phyloP scores from a whole-genome alignment of 2,329 filamentous ascomycete species.

The Mollisiaceae sp. region DNA sequence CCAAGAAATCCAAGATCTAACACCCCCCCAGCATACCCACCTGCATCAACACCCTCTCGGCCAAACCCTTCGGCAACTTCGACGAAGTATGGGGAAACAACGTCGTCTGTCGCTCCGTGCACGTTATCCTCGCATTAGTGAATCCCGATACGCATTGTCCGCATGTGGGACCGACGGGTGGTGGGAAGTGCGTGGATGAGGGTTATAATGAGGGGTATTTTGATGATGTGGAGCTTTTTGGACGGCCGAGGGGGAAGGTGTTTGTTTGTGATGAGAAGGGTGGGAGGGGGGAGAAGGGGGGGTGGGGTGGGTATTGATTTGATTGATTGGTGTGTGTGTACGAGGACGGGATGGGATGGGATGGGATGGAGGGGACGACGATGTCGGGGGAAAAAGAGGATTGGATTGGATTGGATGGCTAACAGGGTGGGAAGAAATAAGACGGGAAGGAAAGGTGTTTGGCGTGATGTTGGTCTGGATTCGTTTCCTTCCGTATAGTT shows the following conservation, averaged over 20 bases:
- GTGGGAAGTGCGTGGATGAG: constrained; percentile 27
- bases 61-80: constrained; percentile 47
- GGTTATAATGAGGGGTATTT: constrained; percentile 26
- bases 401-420: too few species aligned
- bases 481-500: neutral
- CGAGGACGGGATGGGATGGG: neutral
- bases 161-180: constrained; percentile 27
- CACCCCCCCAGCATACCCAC: constrained; percentile 36
- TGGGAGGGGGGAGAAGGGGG: constrained; percentile 16
- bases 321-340: neutral
- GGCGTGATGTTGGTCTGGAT: neutral
- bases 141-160: constrained; percentile 23
- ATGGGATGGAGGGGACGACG: neutral
- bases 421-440: neutral
- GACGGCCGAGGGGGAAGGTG: constrained; percentile 17
- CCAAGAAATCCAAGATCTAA: neutral
- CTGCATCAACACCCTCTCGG: constrained; percentile 43
- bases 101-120: constrained; percentile 49
- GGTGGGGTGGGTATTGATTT: neutral
- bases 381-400: neutral
- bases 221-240: constrained; percentile 24
- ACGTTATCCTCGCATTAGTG: constrained; percentile 44
- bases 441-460: neutral
- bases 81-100: constrained; percentile 52
- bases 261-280: constrained; percentile 36